phyloP scores from a whole-genome alignment of 1,284 basidiomycete species.

The Ceratobasidium sp. region DNA sequence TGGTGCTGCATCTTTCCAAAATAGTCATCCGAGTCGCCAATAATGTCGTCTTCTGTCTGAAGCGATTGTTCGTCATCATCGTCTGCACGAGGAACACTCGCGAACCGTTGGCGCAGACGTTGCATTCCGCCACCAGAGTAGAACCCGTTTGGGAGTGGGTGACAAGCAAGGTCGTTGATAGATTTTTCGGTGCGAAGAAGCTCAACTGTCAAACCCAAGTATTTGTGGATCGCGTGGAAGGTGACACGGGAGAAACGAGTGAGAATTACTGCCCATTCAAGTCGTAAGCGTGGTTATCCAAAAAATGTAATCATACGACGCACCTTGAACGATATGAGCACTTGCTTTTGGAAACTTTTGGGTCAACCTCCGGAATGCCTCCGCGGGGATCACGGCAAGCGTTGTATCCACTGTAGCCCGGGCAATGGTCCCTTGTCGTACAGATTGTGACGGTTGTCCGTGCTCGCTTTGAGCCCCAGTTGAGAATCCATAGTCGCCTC shows the following conservation, averaged over 20 bases:
- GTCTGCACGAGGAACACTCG: slow-evolving; percentile 52
- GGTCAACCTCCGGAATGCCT: slow-evolving; percentile 92
- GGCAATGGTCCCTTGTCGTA: slow-evolving; percentile 72
- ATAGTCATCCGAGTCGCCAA: slow-evolving; percentile 47
- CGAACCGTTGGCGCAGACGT: slow-evolving; percentile 84
- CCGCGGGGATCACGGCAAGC: slow-evolving; percentile 97
- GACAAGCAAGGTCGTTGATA: slow-evolving; percentile 95
- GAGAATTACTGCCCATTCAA: slow-evolving; percentile 75
- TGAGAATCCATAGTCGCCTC: slow-evolving; percentile 20
- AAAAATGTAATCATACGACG: slow-evolving; percentile 46
- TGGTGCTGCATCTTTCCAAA: slow-evolving; percentile 41
- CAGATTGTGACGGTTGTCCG: slow-evolving; percentile 14
- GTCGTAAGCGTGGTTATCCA: neutral
- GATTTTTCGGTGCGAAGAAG: slow-evolving; percentile 96
- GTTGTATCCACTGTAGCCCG: slow-evolving; percentile 94
- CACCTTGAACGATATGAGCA: slow-evolving; percentile 95
- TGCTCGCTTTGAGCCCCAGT: slow-evolving; percentile 30
- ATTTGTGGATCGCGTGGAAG: slow-evolving; percentile 95
- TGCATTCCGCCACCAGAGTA: slow-evolving; percentile 95
- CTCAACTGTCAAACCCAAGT: slow-evolving; percentile 94
- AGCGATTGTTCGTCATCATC: slow-evolving; percentile 45
- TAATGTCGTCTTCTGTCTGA: slow-evolving; percentile 45
- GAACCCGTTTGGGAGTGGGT: slow-evolving; percentile 90
- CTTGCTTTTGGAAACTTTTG: slow-evolving; percentile 97
- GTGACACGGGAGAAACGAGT: slow-evolving; percentile 97